Evolutionary conservation across 257 asterid genomes (phyloP), one percentile per base, ranked within the genome.

Genomic region (Penstemon newberryi): DNA sequence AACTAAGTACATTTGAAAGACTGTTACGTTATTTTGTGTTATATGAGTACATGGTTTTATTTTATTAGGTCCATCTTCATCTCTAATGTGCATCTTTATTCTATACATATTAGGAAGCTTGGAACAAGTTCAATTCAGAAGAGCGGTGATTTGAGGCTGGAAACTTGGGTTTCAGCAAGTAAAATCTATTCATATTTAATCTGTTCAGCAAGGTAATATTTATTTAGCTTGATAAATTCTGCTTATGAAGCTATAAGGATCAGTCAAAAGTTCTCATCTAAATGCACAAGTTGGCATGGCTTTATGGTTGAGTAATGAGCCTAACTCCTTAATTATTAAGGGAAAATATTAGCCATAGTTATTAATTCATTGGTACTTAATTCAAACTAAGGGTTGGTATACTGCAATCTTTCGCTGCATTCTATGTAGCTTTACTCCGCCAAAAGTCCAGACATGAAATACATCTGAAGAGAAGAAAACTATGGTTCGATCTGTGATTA

Each of bases 81-180:
- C 60, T 59, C 50, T 75, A n/a, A 73, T 6, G 12, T 66, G 7
- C 54, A 37, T 50, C 8, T 47, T 71, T 42, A 51, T 65, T 77
- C n/a, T 66, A 25, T 25, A 25, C 2, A 56, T 73, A 70, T 67
- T 59, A 92, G 96, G 98, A 87, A 80, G 98, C 98, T 65, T 89
- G 98, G 98, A 87, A 74, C 86, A 92, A 73, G 78, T 92, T 92
- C 86, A 92, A 84, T 76, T 89, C 98, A 13, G 98, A 92, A 80
- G 98, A 92, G 82, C 82, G 87, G 73, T 82, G 82, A 81, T 33
- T 33, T 0, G 52, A 67, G 70, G 47, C 64, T 36, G 66, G 69
- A 70, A 77, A 19, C 54, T 15, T 5, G 55, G 40, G 18, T 65
- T 42, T 43, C 10, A 46, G 70, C 84, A 71, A 63, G 83, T 60